Evolutionary conservation across 2,329 filamentous ascomycete species (phyloP).

Genomic region (Fusarium bactridioides): DNA sequence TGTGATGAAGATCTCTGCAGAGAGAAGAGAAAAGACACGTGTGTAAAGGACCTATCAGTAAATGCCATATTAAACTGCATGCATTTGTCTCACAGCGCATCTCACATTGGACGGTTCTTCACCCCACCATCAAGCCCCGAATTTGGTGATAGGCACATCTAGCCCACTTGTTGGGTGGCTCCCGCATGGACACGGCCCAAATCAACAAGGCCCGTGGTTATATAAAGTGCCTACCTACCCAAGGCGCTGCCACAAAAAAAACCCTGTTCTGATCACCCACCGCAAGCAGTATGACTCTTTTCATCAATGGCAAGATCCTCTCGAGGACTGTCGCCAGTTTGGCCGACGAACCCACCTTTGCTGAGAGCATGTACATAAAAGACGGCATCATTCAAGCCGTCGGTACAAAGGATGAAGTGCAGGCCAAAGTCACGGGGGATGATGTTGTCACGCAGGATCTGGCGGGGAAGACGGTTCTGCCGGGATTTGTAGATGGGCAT

Average conservation of each 20-base stretch:
- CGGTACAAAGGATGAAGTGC: conserved; percentile 42
- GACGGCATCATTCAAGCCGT: conserved; percentile 47
- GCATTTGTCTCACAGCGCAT: neutral
- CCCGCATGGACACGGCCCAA: conserved; percentile 13
- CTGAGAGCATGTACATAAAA: conserved; percentile 46
- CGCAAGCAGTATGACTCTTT: conserved; percentile 24
- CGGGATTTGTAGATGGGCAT: conserved; percentile 66
- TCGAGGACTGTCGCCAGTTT: conserved; percentile 36
- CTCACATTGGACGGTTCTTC: neutral
- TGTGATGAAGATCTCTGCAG: too few relatives aligned
- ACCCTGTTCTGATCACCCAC: neutral
- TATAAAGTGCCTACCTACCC: conserved; percentile 26
- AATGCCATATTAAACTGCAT: conserved; percentile 10
- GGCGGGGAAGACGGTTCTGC: conserved; percentile 53
- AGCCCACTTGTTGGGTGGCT: conserved; percentile 22
- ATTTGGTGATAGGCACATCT: conserved; percentile 23
- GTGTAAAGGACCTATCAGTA: neutral
- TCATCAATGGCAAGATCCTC: conserved; percentile 44
- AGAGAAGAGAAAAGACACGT: too few relatives aligned
- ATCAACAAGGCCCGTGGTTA: neutral
- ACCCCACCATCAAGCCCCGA: conserved; percentile 8
- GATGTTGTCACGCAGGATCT: conserved; percentile 39
- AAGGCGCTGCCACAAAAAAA: neutral
- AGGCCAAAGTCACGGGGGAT: conserved; percentile 29
- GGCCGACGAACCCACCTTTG: conserved; percentile 41